Evolutionary conservation across 495 filamentous ascomycete species (phyloP).

Genomic region (Chaetomium tenue): DNA sequence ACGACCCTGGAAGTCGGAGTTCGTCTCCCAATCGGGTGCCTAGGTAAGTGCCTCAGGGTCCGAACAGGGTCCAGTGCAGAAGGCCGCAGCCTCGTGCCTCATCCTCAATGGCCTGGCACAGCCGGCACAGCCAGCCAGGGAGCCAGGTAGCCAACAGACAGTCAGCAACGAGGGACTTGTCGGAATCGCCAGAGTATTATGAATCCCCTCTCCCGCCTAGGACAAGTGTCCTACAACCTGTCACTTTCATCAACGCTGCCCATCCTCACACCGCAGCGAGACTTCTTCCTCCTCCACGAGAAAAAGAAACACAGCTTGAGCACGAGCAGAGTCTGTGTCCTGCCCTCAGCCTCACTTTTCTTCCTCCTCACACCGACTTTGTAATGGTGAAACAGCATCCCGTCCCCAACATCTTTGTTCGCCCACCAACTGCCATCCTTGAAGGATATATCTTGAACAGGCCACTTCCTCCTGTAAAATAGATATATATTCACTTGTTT

Average conservation of each 20-base stretch:
- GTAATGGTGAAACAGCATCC: background rate
- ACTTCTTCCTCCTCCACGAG: background rate
- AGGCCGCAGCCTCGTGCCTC: background rate
- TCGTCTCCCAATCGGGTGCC: constrained; percentile 2
- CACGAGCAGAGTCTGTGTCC: background rate
- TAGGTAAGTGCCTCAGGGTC: background rate
- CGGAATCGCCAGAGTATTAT: background rate
- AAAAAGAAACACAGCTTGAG: background rate
- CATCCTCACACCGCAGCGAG: background rate
- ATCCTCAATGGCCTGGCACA: background rate
- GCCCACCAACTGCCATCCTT: background rate
- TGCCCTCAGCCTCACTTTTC: background rate
- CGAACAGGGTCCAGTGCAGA: background rate
- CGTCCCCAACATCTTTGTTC: background rate
- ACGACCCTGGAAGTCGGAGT: background rate
- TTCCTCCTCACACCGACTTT: background rate
- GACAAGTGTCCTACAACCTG: background rate
- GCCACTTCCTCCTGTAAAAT: too few species aligned
- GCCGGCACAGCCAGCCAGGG: constrained; percentile 1
- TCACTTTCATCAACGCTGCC: background rate
- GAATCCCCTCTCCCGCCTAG: constrained; percentile 1
- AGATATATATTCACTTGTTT: background rate
- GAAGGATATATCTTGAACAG: background rate
- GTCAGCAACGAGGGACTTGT: background rate
- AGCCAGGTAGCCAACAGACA: background rate